Base-by-base conservation (phyloP, 164 flowering plant genomes). In the Paratinospora sagittata region DNA sequence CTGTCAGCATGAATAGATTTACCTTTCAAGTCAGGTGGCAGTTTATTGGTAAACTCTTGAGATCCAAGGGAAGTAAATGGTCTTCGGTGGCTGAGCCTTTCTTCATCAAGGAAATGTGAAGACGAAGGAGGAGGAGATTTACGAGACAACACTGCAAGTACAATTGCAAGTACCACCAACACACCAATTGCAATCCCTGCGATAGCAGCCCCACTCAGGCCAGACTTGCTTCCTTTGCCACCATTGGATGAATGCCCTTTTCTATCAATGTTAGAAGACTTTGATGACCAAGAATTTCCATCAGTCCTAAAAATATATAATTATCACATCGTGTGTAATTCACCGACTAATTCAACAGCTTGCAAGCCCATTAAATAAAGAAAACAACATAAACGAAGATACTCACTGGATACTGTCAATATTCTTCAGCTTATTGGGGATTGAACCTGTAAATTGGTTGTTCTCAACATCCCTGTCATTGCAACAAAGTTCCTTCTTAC, bases 201-300 rank as follows among this genome's bases (percentile, higher is more conserved):
- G 72, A 89, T 85, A 24, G 76, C 77, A 21, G 68, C 63, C 66
- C 85, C 85, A 26, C 58, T 80, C 34, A 80, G 47, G 43, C 72
- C 66, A 43, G 84, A 65, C 33, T 75, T 75, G 57, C 36, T 72
- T 45, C 27, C 34, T 30, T 30, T 30, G 34, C 34, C 80, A 65
- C 72, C 74, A 14, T 66, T 57, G 14, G 76, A 34, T 41, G 66
- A n/a, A 11, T 65, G 26, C 52, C 49, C 16, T 66, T 34, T 7
- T 88, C 86, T 57, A 85, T 66, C 24, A 19, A 36, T 33, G 63
- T 52, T 36, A 14, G 90, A 88, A 49, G 79, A 65, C n/a, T 86
- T 87, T 65, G 84, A 70, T 63, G 88, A 83, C 91, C 91, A 89
- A 65, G 85, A 72, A 80, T 91, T 93, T 47, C 96, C 97, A 65